Evolutionary conservation across 805 yeast species (phyloP).

Genomic region (Candida koratica): DNA sequence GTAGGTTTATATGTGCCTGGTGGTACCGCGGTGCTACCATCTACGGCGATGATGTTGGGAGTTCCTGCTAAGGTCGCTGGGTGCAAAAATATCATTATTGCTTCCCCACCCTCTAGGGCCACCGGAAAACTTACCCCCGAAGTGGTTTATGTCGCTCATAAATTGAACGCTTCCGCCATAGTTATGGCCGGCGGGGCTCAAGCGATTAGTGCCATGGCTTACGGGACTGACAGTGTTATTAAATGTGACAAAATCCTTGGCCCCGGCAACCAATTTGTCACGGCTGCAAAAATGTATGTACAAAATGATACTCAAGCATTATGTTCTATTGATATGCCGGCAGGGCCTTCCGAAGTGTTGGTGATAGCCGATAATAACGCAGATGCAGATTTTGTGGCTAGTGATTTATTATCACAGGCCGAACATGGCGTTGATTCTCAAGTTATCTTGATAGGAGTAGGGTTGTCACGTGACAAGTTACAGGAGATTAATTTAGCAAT

Average conservation of each 20-base stretch:
- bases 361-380: slow-evolving; percentile 89
- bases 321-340: slow-evolving; percentile 98
- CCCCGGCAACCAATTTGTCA: slow-evolving; percentile 98
- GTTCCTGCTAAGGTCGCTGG: slow-evolving; percentile 99
- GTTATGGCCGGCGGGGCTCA: slow-evolving; percentile 99
- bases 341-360: slow-evolving; percentile 97
- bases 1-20: slow-evolving; percentile 98
- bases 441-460: slow-evolving; percentile 85
- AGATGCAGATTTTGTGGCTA: slow-evolving; percentile 95
- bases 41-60: slow-evolving; percentile 96
- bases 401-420: slow-evolving; percentile 94
- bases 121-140: slow-evolving; percentile 95
- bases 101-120: slow-evolving; percentile 86
- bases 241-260: slow-evolving; percentile 97
- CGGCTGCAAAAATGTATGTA: slow-evolving; percentile 98
- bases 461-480: slow-evolving; percentile 56
- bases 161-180: slow-evolving; percentile 85
- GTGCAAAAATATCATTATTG: slow-evolving; percentile 84
- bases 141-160: slow-evolving; percentile 94
- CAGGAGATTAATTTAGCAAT: slow-evolving; percentile 76
- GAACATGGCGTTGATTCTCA: slow-evolving; percentile 99
- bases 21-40: slow-evolving; percentile 97
- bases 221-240: slow-evolving; percentile 89
- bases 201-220: slow-evolving; percentile 98
- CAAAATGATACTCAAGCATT: slow-evolving; percentile 93